These are phyloP conservation scores for Fraxinus sp. DNA, from an alignment of 305 asterid genomes.

Conservation along the genomic window DNA sequence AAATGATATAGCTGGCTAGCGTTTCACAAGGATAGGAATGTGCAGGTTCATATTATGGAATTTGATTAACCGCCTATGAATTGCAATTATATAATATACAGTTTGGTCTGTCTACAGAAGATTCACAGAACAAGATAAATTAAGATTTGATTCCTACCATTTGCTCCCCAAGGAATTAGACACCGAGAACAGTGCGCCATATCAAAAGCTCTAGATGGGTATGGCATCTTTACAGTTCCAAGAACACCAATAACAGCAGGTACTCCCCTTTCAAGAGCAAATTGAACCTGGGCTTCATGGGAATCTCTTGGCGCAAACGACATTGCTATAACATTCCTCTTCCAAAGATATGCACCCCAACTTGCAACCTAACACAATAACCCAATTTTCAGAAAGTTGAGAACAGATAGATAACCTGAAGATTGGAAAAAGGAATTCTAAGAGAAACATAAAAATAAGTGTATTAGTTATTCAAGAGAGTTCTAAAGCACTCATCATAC, in stretches of 20 bases:
- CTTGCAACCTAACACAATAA: conserved; percentile 74
- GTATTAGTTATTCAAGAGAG: conserved; percentile 2
- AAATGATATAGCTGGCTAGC: neutral
- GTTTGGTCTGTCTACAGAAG: neutral
- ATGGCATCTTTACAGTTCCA: conserved; percentile 81
- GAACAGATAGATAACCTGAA: conserved; percentile 12
- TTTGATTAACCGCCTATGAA: neutral
- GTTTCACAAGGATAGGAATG: neutral
- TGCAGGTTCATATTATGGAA: neutral
- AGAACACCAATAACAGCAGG: conserved; percentile 98
- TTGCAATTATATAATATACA: neutral
- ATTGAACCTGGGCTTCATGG: conserved; percentile 95
- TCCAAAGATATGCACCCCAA: conserved; percentile 98
- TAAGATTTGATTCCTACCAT: conserved; percentile 54
- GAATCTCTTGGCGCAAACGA: conserved; percentile 99
- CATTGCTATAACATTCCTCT: conserved; percentile 81
- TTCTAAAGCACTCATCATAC: conserved; percentile 43
- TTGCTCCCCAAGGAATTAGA: conserved; percentile 89
- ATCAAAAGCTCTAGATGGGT: conserved; percentile 88
- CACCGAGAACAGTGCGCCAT: conserved; percentile 98
- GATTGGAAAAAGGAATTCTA: neutral
- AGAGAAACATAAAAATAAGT: neutral
- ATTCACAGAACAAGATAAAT: conserved; percentile 9
- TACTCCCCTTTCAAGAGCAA: conserved; percentile 96
- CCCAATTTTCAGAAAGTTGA: conserved; percentile 17